Conservation (phyloP, 768 basidiomycete species). For the Boletus reticulatus region DNA sequence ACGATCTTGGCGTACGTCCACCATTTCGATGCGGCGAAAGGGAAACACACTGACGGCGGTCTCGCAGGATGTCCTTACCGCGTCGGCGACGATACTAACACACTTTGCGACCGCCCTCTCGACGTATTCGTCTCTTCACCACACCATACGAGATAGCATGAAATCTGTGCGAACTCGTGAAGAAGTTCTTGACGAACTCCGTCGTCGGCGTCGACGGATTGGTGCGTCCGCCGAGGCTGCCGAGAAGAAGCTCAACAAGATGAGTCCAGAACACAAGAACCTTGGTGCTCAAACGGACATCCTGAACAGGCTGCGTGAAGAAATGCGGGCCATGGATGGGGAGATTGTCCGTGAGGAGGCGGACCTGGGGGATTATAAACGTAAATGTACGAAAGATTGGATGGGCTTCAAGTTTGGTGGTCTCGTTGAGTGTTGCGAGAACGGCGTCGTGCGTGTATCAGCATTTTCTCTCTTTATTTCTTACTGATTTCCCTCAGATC, state of each 20-base stretch:
- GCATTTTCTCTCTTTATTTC: not conserved
- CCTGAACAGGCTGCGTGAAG: constrained; percentile 66
- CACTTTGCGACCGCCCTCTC: constrained; percentile 70
- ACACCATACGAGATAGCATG: constrained; percentile 61
- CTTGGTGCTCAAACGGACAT: constrained; percentile 68
- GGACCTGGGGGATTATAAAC: constrained; percentile 78
- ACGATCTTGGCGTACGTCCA: constrained; percentile 68
- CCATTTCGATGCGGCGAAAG: not conserved
- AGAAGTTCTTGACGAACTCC: constrained; percentile 76
- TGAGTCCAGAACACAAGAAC: constrained; percentile 89
- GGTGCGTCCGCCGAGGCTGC: constrained; percentile 74
- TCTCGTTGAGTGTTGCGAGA: constrained; percentile 79
- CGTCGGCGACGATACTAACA: constrained; percentile 63
- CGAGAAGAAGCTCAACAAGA: constrained; percentile 86
- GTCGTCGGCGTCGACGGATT: constrained; percentile 64
- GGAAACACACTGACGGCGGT: not conserved
- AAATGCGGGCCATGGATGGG: constrained; percentile 75
- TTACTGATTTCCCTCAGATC: constrained; percentile 30
- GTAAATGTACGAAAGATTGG: constrained; percentile 61
- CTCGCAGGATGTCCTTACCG: constrained; percentile 67
- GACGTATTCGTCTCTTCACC: constrained; percentile 71
- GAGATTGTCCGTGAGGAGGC: constrained; percentile 86
- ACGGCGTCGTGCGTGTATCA: constrained; percentile 50
- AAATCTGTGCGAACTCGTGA: constrained; percentile 84
- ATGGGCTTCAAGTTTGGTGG: constrained; percentile 89